Conservation (phyloP, 108 stramenopile genomes). For the Aurantiochytrium sp. region DNA sequence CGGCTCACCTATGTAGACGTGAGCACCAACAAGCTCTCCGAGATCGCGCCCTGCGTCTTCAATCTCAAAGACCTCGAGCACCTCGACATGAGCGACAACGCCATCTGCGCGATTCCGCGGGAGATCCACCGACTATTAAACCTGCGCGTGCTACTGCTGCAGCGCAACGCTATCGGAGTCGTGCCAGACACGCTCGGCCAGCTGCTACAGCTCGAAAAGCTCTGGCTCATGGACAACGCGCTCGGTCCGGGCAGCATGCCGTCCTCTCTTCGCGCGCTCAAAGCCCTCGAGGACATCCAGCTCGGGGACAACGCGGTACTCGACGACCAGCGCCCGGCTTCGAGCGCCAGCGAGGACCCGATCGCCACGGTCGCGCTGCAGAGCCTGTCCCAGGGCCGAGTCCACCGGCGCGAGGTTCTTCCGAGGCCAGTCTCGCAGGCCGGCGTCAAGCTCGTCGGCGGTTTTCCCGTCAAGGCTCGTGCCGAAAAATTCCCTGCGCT, state of each 20-base stretch:
- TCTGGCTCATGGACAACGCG: neutral
- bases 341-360: neutral
- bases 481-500: neutral
- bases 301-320: neutral
- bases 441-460: neutral
- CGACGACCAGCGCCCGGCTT: neutral
- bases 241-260: neutral
- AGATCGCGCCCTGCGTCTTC: neutral
- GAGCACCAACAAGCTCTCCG: neutral
- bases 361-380: neutral
- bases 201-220: neutral
- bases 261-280: neutral
- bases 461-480: neutral
- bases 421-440: neutral
- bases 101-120: neutral
- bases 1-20: neutral
- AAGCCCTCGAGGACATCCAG: neutral
- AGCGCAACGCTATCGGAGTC: neutral
- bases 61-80: neutral
- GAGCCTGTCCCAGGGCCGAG: neutral
- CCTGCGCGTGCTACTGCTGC: neutral
- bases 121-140: neutral
- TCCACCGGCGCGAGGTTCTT: neutral
- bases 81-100: neutral
- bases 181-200: neutral